Evolutionary conservation across 345 rosid species (phyloP), one percentile per base, ranked within the genome.

Genomic region (Passiflora organensis): DNA sequence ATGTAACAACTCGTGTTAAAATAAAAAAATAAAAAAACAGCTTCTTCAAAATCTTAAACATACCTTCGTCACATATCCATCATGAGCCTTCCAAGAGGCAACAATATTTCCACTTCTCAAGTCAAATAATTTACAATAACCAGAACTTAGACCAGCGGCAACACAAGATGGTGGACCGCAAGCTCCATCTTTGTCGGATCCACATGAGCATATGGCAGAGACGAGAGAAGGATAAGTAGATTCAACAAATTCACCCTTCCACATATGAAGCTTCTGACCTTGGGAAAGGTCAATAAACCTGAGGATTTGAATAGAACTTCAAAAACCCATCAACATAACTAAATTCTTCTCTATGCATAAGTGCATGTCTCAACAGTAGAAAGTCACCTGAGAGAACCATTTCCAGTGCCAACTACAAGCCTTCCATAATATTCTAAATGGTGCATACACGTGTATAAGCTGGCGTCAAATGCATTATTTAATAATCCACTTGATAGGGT

Each of bases 41-140:
- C 48, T 23, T 47, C 13, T 28, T 47, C 28, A 1, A 37, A 12
- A 15, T 41, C 43, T 51, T 56, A 21, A 48, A 19, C 24, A 43
- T 72, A 85, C 96, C 96, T 85, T 81, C 28, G 91, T 90, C 55
- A 90, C 78, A 46, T 83, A 90, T 74, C 91, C 96, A 56, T 85
- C 91, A 50, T 90, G 97, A 76, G 89, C 95, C 74, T 77, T 79
- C 96, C 97, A 90, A 53, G 81, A 80, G 54, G 86, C 80, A 76
- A 85, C 54, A 44, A 83, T 65, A 56, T 74, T 71, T 69, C 89
- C 82, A 51, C 82, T 80, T 61, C 97, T 83, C 23, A 71, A 56
- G 68, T 90, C 97, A 78, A 87, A 87, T 67, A 90, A 58, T 60
- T 77, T 75, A 63, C 94, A 87, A 58, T 85, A 81, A 64, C 97